Evolutionary conservation across 805 yeast genomes (phyloP), one percentile per base, ranked within the genome.

Genomic region (Candida maesae): DNA sequence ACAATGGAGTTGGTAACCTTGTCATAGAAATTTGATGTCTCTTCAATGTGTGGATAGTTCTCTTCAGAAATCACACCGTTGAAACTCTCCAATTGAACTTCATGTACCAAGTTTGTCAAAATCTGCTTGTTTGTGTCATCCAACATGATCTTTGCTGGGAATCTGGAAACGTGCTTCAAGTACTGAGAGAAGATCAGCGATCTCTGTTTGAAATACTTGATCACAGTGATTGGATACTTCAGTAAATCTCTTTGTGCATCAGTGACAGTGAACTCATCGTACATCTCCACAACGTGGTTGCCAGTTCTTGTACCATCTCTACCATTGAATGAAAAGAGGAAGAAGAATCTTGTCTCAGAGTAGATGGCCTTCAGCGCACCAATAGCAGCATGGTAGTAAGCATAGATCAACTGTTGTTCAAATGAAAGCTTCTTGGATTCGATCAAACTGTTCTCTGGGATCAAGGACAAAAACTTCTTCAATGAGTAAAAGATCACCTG

Each of bases 341-440:
- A 65, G 30, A 59, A 56, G 42, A 63, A 65, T 30, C 66, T 46
- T 4, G 58, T 56, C 41, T 65, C 69, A 9, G 68, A 61, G 38
- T 63, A 63, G 24, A 65, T 48, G 1, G 67, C 64, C 41, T 58
- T 64, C 33, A 65, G 38, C 1, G 61, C 55, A 14, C 61, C 50
- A 12, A 61, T 53, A 5, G 52, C 58, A 4, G 67, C 66, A 33
- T 61, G 66, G 45, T 53, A 65, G 44, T 60, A 65, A 7, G 59
- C 43, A 21, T 54, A 55, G 11, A 65, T 43, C 13, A 64, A 38
- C n/a, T 51, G 41, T 11, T 49, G 43, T 20, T 53, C 53, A 39
- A 48, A 49, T 2, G 39, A 6, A 14, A 41, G 29, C 3, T 41
- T 8, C 2, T 26, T 21, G 8, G 35, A 11, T 8, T 38, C 38